Evolutionary conservation across 352 stramenopile genomes (phyloP), one percentile per base, ranked within the genome.

Genomic region (Globisporangium recalcitrans): DNA sequence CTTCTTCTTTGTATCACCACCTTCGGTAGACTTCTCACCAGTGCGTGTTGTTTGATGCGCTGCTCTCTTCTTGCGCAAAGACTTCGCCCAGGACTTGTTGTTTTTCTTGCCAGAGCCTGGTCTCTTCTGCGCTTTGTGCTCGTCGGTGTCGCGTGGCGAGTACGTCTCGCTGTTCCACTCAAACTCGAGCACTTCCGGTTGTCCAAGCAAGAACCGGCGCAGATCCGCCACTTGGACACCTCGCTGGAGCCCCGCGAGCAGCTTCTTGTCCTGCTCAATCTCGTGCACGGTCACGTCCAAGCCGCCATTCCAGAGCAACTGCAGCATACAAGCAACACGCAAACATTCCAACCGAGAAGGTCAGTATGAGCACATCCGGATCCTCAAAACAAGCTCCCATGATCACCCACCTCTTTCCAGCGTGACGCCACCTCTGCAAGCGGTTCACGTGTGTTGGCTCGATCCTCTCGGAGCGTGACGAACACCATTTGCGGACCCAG

Each of bases 401-500:
- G 47, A 21, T 32, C 29, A 32, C 6, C 1, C 22, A 90, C 80
- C 74, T 89, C 75, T 82, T 92, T 92, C 83, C 80, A 92, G 24
- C 76, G 70, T 38, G 73, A 68, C n/a, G 83, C 83, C 48, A 90
- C 27, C 5, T 75, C 74, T 44, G 57, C 34, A 19, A 87, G 63
- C 21, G 62, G 53, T 42, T 88, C 71, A 47, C 11, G 32, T 0
- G 58, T n/a, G 0, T 56, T 67, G n/a, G 19, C 9, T 1, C 57
- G n/a, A 32, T 56, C 44, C 29, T 27, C n/a, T 9, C 46, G 40
- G 16, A 93, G 64, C 42, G 78, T 89, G 58, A 91, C 81, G 52
- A 93, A 93, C 7, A 93, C 68, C 83, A 93, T 92, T 51, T 92
- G 83, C 10, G 83, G 81, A 6, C 81, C 81, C n/a, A 86, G 49